Conservation (phyloP, 805 yeast species). For the Pichia heedii region DNA sequence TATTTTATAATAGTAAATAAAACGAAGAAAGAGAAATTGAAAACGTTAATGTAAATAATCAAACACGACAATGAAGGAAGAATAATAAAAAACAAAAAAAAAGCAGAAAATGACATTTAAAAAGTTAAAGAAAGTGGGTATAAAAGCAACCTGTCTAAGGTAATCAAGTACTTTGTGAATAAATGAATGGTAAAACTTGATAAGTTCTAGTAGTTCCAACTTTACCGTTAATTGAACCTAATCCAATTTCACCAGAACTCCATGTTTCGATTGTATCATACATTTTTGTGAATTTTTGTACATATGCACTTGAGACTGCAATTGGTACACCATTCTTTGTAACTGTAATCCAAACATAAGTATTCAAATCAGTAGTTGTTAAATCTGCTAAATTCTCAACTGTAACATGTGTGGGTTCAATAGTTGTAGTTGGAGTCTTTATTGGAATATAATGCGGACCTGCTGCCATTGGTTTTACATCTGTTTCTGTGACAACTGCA, state of each 20-base stretch:
- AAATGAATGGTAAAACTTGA: constrained; percentile 8
- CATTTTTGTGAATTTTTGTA: constrained; percentile 40
- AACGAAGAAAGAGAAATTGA: no score
- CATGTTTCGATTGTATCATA: constrained; percentile 38
- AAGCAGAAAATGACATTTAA: no score
- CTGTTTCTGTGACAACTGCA: neutral
- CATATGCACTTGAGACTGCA: constrained; percentile 38
- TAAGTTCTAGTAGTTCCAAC: constrained; percentile 53
- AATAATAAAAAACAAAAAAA: no score
- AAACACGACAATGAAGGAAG: no score
- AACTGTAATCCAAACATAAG: constrained; percentile 43
- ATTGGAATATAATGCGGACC: neutral
- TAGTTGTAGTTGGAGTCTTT: constrained; percentile 20
- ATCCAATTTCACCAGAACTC: constrained; percentile 60
- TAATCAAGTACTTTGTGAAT: no score
- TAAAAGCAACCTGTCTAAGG: no score
- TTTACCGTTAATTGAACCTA: constrained; percentile 62
- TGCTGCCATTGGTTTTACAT: neutral
- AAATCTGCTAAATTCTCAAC: constrained; percentile 29
- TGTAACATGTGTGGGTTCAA: constrained; percentile 21
- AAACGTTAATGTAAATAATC: no score
- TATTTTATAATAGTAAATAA: neutral
- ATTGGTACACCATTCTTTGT: constrained; percentile 33
- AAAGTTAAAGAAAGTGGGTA: no score
- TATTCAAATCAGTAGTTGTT: constrained; percentile 4